These are phyloP conservation scores for Tricholoma flavovirens DNA, from an alignment of 768 basidiomycete genomes.

Conservation along the genomic window DNA sequence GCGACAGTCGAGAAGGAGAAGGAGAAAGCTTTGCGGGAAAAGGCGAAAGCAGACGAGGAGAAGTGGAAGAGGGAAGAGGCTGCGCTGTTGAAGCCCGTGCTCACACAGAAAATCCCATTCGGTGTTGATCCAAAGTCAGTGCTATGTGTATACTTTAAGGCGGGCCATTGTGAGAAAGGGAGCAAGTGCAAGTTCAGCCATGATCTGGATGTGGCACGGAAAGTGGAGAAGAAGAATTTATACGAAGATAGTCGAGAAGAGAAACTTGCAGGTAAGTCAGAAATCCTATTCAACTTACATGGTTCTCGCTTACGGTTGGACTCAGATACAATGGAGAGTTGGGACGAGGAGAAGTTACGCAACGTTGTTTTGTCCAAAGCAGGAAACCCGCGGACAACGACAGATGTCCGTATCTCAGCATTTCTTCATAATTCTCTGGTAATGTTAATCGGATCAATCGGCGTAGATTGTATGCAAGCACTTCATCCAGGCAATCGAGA, in stretches of 20 bases:
- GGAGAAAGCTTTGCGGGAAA: slow-evolving; percentile 71
- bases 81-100: slow-evolving; percentile 73
- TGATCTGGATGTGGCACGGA: slow-evolving; percentile 81
- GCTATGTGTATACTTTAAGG: slow-evolving; percentile 88
- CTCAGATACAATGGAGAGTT: slow-evolving; percentile 93
- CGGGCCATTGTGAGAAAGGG: slow-evolving; percentile 91
- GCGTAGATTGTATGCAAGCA: slow-evolving; percentile 92
- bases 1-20: slow-evolving; percentile 79
- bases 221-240: slow-evolving; percentile 92
- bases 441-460: neutral
- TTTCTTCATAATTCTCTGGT: neutral
- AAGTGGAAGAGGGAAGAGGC: slow-evolving; percentile 83
- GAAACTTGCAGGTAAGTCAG: slow-evolving; percentile 57
- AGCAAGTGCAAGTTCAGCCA: slow-evolving; percentile 97
- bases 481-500: slow-evolving; percentile 96
- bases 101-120: slow-evolving; percentile 83
- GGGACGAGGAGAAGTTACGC: slow-evolving; percentile 93
- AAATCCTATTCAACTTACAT: neutral
- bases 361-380: slow-evolving; percentile 83
- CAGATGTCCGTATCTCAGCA: slow-evolving; percentile 57
- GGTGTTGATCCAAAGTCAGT: slow-evolving; percentile 96
- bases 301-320: neutral
- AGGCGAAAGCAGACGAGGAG: slow-evolving; percentile 74
- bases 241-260: slow-evolving; percentile 87
- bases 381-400: slow-evolving; percentile 88